Conservation (phyloP, 2,329 filamentous ascomycete genomes). For the Tolypocladium amazonense region DNA sequence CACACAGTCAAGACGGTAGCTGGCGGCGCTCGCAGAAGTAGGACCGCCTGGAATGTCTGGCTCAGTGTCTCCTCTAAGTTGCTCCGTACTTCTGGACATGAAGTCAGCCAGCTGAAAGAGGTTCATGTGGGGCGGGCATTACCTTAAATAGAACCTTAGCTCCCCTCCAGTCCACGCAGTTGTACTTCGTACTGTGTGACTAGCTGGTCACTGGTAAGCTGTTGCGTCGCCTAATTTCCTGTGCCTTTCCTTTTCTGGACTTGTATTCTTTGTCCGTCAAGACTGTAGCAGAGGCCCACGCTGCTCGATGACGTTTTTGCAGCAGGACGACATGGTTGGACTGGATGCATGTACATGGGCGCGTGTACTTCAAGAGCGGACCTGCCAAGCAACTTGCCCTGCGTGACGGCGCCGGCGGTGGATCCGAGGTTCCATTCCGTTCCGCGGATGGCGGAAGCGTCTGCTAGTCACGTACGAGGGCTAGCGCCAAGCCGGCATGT, state of each 20-base stretch:
- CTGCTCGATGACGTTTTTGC: not conserved
- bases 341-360: too few species aligned
- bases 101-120: not conserved
- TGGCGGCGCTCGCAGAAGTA: too few species aligned
- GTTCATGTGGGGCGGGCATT: not conserved
- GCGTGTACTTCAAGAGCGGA: not conserved
- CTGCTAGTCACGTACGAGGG: too few species aligned
- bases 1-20: too few species aligned
- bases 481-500: not conserved
- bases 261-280: not conserved
- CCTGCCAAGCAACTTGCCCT: not conserved
- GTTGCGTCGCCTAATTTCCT: not conserved
- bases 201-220: too few species aligned
- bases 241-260: not conserved
- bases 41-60: not conserved
- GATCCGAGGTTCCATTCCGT: not conserved
- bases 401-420: not conserved
- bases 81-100: too few species aligned
- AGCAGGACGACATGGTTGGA: not conserved
- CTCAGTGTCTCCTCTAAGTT: too few species aligned
- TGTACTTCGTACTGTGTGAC: too few species aligned
- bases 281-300: not conserved
- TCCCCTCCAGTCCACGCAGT: too few species aligned
- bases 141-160: too few species aligned
- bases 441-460: not conserved